Base-by-base conservation (phyloP, 768 basidiomycete species). In the Strobilomyces confusus region DNA sequence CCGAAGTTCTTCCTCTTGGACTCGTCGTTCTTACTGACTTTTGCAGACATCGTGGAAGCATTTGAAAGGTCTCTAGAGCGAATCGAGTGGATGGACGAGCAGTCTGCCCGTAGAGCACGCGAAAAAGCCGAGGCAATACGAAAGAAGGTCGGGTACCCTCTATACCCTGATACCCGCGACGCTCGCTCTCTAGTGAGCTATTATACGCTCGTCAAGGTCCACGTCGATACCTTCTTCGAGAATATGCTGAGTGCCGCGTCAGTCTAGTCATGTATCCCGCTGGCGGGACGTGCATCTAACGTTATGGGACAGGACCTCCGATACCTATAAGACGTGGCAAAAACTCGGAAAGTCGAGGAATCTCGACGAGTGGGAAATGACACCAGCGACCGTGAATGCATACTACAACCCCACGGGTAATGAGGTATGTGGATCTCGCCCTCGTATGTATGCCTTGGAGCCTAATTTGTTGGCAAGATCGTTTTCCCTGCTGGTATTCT, bases 401-500 rank as follows among this genome's bases (percentile, higher is more conserved):
- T 94, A 94, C 71, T 92, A 84, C 72, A 86, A 85, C 56, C 87
- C 92, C 30, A 87, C 90, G 11, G 83, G 87, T 2, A 94, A 93
- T 58, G 93, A 95, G 77, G 89, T 89, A 55, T 36, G 72, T 48
- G 20, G 11, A 32, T 52, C 20, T 14, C 12, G 23, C 14, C 36
- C 13, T 7, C 6, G 22, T 8, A 12, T 26, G 22, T 32, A 4
- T 2, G 36, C 44, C 12, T 14, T n/a, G 15, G n/a, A 13, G 45
- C 48, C 14, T 1, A 7, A 51, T 30, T 48, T 41, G 26, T 5
- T 44, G n/a, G 25, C 42, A 54, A 91, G 86, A 93, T 95, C 48
- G 91, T 93, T 20, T 98, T 99, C 75, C 95, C 97, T 9, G 95
- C 97, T 20, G 97, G 97, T 23, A 94, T 98, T 62, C 73, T 98